These are phyloP conservation scores for Bruguiera hainesii DNA, from an alignment of 441 rosid species.

Conservation along the genomic window DNA sequence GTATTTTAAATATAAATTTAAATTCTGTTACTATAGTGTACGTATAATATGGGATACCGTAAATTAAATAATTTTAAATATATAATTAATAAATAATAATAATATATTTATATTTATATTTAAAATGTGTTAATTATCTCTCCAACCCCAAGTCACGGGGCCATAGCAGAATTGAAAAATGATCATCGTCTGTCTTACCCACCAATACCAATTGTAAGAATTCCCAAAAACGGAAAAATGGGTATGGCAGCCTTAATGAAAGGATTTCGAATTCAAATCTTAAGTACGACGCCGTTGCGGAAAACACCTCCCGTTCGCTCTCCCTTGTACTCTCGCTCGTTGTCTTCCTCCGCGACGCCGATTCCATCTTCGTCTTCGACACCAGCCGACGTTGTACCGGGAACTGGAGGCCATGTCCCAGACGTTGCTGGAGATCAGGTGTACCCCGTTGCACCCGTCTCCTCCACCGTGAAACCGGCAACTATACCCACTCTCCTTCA, in stretches of 20 bases:
- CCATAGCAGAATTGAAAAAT: too few species aligned
- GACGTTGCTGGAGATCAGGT: conserved; percentile 32
- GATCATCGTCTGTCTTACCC: too few species aligned
- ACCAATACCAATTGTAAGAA: too few species aligned
- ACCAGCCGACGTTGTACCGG: conserved; percentile 22
- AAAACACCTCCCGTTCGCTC: background rate
- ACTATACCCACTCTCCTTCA: conserved; percentile 50
- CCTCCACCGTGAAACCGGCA: conserved; percentile 34
- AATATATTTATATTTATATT: too few species aligned
- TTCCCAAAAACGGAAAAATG: background rate
- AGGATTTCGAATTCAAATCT: background rate
- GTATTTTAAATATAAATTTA: too few species aligned
- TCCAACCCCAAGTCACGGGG: too few species aligned
- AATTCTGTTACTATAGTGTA: too few species aligned
- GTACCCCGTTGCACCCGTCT: conserved; percentile 27
- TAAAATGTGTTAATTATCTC: too few species aligned
- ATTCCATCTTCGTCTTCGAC: conserved; percentile 14
- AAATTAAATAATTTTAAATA: too few species aligned
- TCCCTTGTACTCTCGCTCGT: background rate
- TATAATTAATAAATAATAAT: too few species aligned
- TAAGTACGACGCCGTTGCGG: background rate
- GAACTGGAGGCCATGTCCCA: conserved; percentile 33
- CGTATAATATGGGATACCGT: too few species aligned
- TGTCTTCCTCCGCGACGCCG: conserved; percentile 15
- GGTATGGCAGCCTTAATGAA: background rate